Evolutionary conservation across 2,329 filamentous ascomycete species (phyloP).

Genomic region (Hymenoscyphus scutula): DNA sequence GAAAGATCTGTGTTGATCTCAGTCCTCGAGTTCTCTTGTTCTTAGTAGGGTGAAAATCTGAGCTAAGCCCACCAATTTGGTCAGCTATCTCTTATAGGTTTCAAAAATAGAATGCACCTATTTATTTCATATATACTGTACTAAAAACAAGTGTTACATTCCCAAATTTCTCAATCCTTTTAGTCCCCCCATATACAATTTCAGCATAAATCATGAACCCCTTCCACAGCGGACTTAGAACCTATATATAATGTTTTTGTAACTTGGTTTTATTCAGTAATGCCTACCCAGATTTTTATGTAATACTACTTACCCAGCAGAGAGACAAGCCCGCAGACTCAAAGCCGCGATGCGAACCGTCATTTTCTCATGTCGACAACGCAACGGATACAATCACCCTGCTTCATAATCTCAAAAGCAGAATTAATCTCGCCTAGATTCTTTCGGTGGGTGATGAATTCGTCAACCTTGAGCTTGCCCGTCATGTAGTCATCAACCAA

Average conservation of each 20-base stretch:
- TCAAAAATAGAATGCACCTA: too few relatives aligned
- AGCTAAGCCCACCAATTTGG: background rate
- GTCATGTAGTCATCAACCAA: slow-evolving; percentile 88
- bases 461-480: slow-evolving; percentile 92
- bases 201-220: background rate
- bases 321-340: background rate
- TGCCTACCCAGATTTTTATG: background rate
- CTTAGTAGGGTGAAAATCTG: background rate
- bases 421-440: slow-evolving; percentile 78
- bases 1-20: background rate
- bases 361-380: slow-evolving; percentile 65
- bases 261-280: background rate
- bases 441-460: slow-evolving; percentile 98
- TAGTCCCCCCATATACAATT: background rate
- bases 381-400: slow-evolving; percentile 93
- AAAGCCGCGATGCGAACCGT: slow-evolving; percentile 10
- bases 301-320: background rate
- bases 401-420: slow-evolving; percentile 92
- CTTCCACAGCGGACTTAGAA: background rate
- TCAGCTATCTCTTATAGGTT: too few relatives aligned
- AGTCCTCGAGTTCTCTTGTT: background rate
- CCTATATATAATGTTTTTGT: background rate
- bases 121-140: too few relatives aligned
- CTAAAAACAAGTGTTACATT: background rate
- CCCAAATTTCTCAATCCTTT: background rate